Evolutionary conservation across 108 stramenopile genomes (phyloP).

Genomic region (Nannochloropsis granulata): DNA sequence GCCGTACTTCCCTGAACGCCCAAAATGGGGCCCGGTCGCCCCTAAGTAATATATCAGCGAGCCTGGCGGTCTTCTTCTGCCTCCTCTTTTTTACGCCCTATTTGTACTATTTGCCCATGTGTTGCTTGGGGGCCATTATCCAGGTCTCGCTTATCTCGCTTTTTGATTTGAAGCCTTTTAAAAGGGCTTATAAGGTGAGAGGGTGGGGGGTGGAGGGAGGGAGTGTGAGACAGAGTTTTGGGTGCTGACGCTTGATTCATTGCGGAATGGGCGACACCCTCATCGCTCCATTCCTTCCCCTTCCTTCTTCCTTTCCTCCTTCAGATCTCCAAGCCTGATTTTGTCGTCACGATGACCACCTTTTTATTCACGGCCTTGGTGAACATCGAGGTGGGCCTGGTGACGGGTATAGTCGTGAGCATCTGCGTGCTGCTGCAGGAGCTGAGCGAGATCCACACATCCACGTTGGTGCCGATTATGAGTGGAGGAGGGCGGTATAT

Average conservation of each 20-base stretch:
- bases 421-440: neutral
- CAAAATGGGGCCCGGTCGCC: constrained; percentile 5
- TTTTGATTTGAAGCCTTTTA: constrained; percentile 1
- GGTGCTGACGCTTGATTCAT: neutral
- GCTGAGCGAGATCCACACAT: neutral
- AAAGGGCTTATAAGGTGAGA: neutral
- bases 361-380: neutral
- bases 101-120: constrained; percentile 13
- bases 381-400: neutral
- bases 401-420: neutral
- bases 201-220: neutral
- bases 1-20: neutral
- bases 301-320: neutral
- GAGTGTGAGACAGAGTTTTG: neutral
- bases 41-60: neutral
- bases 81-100: neutral
- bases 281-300: no score
- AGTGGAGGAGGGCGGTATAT: neutral
- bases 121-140: constrained; percentile 3
- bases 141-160: constrained; percentile 3
- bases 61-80: neutral
- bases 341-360: neutral
- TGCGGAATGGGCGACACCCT: neutral
- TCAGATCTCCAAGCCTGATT: neutral
- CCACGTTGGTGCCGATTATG: neutral